Evolutionary conservation across 1,139 yeast genomes (phyloP).

Genomic region (Taiozyma onychis): DNA sequence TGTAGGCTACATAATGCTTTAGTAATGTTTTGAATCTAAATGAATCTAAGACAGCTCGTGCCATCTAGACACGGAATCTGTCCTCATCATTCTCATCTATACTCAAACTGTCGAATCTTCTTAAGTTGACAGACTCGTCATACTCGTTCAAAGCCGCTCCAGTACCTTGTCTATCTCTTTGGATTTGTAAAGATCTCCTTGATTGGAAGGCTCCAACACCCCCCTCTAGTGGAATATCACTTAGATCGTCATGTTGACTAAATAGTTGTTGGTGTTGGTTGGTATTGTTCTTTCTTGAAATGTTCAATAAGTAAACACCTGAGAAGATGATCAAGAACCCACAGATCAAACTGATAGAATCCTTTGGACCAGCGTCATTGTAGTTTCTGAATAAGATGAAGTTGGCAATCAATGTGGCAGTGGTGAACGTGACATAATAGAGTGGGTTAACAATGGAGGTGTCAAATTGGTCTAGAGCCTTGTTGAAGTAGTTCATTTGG

Average conservation of each 20-base stretch:
- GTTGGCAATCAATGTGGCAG: slow-evolving; percentile 81
- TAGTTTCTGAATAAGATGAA: slow-evolving; percentile 84
- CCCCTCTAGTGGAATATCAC: slow-evolving; percentile 76
- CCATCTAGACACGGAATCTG: slow-evolving; percentile 19
- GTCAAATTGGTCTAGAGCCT: slow-evolving; percentile 89
- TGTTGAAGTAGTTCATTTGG: slow-evolving; percentile 91
- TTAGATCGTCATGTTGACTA: slow-evolving; percentile 52
- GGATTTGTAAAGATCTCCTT: slow-evolving; percentile 34
- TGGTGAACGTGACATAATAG: slow-evolving; percentile 87
- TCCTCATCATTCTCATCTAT: slow-evolving; percentile 34
- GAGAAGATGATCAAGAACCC: slow-evolving; percentile 85
- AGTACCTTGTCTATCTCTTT: slow-evolving; percentile 27
- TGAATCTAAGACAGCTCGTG: not conserved
- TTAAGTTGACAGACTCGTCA: slow-evolving; percentile 52
- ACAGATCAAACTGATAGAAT: slow-evolving; percentile 76
- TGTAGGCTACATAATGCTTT: not conserved
- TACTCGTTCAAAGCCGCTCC: slow-evolving; percentile 31
- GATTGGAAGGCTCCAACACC: slow-evolving; percentile 83
- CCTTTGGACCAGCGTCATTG: slow-evolving; percentile 76
- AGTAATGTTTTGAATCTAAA: not conserved
- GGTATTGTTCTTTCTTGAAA: slow-evolving; percentile 55
- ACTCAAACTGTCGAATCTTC: slow-evolving; percentile 60
- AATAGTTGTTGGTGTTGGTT: slow-evolving; percentile 20
- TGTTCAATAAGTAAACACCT: slow-evolving; percentile 80
- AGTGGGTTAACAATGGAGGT: slow-evolving; percentile 90